Conservation (phyloP, 2,329 filamentous ascomycete genomes). For the Aspergillus pseudoviridinutans region DNA sequence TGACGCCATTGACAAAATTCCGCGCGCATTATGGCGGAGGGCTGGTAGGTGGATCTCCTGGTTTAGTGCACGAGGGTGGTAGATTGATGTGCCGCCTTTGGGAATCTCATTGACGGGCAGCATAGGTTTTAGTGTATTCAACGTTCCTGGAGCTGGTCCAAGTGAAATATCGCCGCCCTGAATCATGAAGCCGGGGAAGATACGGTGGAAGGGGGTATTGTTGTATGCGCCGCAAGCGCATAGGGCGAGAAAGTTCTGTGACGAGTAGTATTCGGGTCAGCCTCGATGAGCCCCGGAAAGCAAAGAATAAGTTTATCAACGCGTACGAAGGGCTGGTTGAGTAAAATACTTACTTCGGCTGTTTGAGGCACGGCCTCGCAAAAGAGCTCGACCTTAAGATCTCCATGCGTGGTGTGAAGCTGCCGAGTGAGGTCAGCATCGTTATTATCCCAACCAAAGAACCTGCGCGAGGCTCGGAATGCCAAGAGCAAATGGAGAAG, state of each 20-base stretch:
- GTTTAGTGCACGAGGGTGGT: slow-evolving; percentile 50
- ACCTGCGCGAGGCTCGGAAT: background rate
- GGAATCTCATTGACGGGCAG: slow-evolving; percentile 46
- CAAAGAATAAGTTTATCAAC: background rate
- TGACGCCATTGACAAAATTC: slow-evolving; percentile 58
- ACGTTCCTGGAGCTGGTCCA: slow-evolving; percentile 39
- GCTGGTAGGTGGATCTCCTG: slow-evolving; percentile 59
- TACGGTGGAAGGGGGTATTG: slow-evolving; percentile 59
- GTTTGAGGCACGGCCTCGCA: slow-evolving; percentile 93
- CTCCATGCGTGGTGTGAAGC: slow-evolving; percentile 82
- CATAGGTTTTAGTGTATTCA: slow-evolving; percentile 35
- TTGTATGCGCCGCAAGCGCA: slow-evolving; percentile 60
- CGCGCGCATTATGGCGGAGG: slow-evolving; percentile 54
- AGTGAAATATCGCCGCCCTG: slow-evolving; percentile 56
- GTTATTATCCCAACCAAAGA: background rate
- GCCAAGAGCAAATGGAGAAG: background rate
- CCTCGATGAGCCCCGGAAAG: slow-evolving; percentile 1
- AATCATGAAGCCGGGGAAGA: slow-evolving; percentile 62
- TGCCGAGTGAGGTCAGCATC: slow-evolving; percentile 13
- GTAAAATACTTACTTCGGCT: slow-evolving; percentile 59
- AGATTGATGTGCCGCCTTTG: slow-evolving; percentile 56
- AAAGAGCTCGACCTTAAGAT: slow-evolving; percentile 94
- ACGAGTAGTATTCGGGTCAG: background rate
- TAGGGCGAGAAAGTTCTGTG: slow-evolving; percentile 62
- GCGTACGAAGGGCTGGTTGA: background rate